Conservation (phyloP, 78 protist genomes). For the Polysphondylium violaceum region DNA sequence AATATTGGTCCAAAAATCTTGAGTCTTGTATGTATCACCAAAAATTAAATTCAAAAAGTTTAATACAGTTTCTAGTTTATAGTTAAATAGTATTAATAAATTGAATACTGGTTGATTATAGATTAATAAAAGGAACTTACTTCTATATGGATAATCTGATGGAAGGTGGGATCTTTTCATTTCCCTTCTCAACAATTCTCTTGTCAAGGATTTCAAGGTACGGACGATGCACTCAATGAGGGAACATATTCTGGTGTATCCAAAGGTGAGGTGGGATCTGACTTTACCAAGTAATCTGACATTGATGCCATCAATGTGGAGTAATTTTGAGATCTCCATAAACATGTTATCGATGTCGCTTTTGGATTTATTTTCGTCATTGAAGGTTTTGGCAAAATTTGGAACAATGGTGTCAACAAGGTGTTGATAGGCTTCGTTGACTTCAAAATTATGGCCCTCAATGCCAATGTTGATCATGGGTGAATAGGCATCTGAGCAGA, state of each 20-base stretch:
- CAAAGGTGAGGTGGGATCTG: not conserved
- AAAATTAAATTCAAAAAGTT: constrained; percentile 62
- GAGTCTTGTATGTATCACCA: constrained; percentile 21
- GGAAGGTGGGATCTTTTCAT: constrained; percentile 78
- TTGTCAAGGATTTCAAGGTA: constrained; percentile 44
- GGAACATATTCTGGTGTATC: no score
- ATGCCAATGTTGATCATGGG: constrained; percentile 36
- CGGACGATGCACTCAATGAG: constrained; percentile 34
- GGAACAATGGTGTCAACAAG: constrained; percentile 50
- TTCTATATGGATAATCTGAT: constrained; percentile 75
- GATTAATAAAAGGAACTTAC: not conserved
- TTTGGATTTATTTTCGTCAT: not conserved
- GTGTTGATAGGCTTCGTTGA: constrained; percentile 26
- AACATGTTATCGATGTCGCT: not conserved
- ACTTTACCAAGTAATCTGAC: constrained; percentile 46
- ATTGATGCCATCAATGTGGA: constrained; percentile 59
- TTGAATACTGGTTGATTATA: no score
- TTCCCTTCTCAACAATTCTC: constrained; percentile 73
- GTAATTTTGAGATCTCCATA: constrained; percentile 1
- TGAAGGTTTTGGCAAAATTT: not conserved
- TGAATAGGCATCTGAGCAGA: constrained; percentile 80
- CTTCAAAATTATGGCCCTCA: constrained; percentile 71
- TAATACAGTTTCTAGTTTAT: constrained; percentile 15
- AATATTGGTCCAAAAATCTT: constrained; percentile 27
- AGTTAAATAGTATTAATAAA: not conserved